Base-by-base conservation (phyloP, 495 filamentous ascomycete genomes). In the Friedmanniomyces simplex region DNA sequence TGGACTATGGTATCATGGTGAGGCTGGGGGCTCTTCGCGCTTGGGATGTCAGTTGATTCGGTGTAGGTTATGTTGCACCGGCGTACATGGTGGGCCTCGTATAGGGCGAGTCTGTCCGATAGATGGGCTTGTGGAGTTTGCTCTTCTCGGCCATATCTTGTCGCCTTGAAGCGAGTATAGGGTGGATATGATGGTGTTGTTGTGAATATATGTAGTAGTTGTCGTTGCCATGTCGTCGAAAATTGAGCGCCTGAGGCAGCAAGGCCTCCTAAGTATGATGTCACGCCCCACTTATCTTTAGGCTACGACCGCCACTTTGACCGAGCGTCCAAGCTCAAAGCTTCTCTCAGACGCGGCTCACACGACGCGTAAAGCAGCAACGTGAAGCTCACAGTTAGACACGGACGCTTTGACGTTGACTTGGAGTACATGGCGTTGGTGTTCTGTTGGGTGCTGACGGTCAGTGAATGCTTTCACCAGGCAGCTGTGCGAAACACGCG, bases 1-100 rank as follows among this genome's bases (percentile, higher is more conserved):
- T 71, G 25, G 28, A 28, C 45, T 18, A 32, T 25, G 49, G 32
- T 36, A 18, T 50, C 36, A 32, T 50, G 52, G 14, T 48, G 18
- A 41, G 52, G 32, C 54, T 41, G 34, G 22, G n/a, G n/a, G 21
- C 25, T 41, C 54, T 54, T 50, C 21, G 25, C 8, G 32, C 45
- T 60, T 43, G 1, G 30, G 10, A 52, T 16, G 49, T 32, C 14
- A 52, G 25, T n/a, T 12, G n/a, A 16, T 32, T 26, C n/a, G 16
- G 2, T n/a, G n/a, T 42, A 24, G 13, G 18, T n/a, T n/a, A 10
- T 34, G 28, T 32, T 36, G 3, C 12, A 25, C 1, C 1, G 10
- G 36, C 55, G 2, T 34, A 58, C 47, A 45, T 22, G 5, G 41
- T 42, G 34, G 47, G 7, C 21, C 1, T 21, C 13, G 46, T 16